A percentile compares a stretch with the other conserved stretches of the same genome.
phyloP scores from a whole-genome alignment of 768 basidiomycete species.

The Russula foetens region DNA sequence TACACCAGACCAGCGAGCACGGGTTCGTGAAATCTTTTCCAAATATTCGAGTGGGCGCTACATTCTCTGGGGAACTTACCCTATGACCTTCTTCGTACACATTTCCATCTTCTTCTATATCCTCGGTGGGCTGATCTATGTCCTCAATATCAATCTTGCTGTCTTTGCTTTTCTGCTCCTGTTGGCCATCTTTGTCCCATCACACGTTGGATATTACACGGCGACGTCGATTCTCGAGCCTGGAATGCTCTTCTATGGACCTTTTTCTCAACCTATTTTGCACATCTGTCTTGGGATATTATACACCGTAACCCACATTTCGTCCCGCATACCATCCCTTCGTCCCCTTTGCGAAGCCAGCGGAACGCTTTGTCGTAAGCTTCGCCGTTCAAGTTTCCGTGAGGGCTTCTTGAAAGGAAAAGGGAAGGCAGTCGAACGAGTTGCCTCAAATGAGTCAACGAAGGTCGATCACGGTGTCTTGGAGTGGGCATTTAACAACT shows the following conservation, averaged over 20 bases:
- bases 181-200: too few species aligned
- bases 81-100: background rate
- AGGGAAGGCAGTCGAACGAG: background rate
- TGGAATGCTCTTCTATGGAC: too few species aligned
- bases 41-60: background rate
- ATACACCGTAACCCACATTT: background rate
- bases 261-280: too few species aligned
- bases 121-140: background rate
- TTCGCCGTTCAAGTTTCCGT: background rate
- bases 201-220: too few species aligned
- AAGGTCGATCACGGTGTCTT: background rate
- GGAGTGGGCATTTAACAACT: background rate
- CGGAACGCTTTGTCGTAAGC: background rate
- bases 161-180: background rate
- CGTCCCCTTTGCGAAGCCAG: background rate
- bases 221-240: too few species aligned
- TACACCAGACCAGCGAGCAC: background rate
- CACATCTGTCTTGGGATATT: background rate
- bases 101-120: slow-evolving; percentile 4
- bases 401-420: background rate
- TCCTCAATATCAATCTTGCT: too few species aligned
- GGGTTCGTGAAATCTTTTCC: background rate
- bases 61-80: background rate
- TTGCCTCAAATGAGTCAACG: background rate
- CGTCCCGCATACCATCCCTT: background rate